Evolutionary conservation across 805 yeast genomes (phyloP).

Genomic region (Starmerella etchellsii): DNA sequence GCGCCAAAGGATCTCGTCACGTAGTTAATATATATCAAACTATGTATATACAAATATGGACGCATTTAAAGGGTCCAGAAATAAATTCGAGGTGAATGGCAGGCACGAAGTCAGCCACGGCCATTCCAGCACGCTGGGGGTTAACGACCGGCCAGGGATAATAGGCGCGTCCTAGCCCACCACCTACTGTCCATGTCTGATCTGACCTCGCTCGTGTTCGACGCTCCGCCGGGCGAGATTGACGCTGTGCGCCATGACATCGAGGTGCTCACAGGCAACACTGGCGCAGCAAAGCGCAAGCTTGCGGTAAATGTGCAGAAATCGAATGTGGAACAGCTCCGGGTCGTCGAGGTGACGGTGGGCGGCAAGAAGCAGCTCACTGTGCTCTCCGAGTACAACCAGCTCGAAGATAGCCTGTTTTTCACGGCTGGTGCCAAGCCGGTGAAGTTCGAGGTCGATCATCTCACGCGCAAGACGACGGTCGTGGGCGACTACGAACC

Average conservation of each 20-base stretch:
- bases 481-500: constrained; percentile 11
- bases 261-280: constrained; percentile 20
- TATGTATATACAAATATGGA: no score
- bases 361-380: constrained; percentile 8
- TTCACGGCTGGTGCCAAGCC: constrained; percentile 22
- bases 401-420: constrained; percentile 17
- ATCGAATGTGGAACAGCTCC: constrained; percentile 29
- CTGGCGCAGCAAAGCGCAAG: constrained; percentile 11
- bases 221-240: constrained; percentile 48
- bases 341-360: constrained; percentile 16
- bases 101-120: no score
- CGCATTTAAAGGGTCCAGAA: no score
- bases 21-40: no score
- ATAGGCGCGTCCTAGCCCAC: no score
- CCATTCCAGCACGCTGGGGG: no score
- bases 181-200: no score
- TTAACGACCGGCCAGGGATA: no score
- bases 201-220: constrained; percentile 30
- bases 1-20: no score
- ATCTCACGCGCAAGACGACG: constrained; percentile 16
- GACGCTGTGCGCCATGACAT: constrained; percentile 34
- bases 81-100: no score
- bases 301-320: constrained; percentile 27
- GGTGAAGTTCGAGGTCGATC: constrained; percentile 23
- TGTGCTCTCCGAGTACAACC: constrained; percentile 19